Evolutionary conservation across 148 eudicot species (phyloP).

Genomic region (Rhododendron ovatum): DNA sequence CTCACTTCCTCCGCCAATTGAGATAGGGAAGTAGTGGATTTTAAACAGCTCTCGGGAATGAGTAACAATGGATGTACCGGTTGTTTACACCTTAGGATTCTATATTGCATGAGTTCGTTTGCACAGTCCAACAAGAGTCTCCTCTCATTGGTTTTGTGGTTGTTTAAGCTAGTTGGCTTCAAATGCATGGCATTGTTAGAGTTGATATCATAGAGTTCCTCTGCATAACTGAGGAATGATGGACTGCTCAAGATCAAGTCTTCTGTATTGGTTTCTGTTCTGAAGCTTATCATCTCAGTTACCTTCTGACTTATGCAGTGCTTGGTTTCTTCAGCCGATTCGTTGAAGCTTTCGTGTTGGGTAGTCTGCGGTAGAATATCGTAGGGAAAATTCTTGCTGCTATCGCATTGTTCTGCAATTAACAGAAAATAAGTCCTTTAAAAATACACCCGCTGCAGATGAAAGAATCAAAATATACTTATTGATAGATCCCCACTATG

Average conservation of each 20-base stretch:
- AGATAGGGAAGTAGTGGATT: conserved; percentile 21
- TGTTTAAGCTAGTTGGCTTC: too few relatives aligned
- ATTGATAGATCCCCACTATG: neutral
- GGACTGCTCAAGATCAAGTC: conserved; percentile 40
- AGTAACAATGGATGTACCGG: conserved; percentile 24
- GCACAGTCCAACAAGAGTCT: conserved; percentile 19
- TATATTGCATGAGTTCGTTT: conserved; percentile 44
- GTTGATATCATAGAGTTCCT: conserved; percentile 39
- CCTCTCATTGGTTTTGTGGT: too few relatives aligned
- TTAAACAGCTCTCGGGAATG: conserved; percentile 10
- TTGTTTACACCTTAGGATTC: conserved; percentile 18
- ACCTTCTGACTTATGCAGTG: neutral
- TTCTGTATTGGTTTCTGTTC: conserved; percentile 18
- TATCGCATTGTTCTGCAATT: conserved; percentile 16
- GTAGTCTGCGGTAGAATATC: conserved; percentile 4
- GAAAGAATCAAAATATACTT: neutral
- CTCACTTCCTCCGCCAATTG: conserved; percentile 10
- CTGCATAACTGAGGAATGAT: conserved; percentile 33
- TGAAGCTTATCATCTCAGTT: conserved; percentile 2
- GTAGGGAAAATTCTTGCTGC: conserved; percentile 6
- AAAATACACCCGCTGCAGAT: neutral
- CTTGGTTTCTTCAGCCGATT: conserved; percentile 13
- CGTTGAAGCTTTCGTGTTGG: neutral
- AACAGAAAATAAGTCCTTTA: neutral
- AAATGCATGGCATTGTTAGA: conserved; percentile 4